Evolutionary conservation across 495 filamentous ascomycete genomes (phyloP).

Genomic region (Aspergillus biplanus): DNA sequence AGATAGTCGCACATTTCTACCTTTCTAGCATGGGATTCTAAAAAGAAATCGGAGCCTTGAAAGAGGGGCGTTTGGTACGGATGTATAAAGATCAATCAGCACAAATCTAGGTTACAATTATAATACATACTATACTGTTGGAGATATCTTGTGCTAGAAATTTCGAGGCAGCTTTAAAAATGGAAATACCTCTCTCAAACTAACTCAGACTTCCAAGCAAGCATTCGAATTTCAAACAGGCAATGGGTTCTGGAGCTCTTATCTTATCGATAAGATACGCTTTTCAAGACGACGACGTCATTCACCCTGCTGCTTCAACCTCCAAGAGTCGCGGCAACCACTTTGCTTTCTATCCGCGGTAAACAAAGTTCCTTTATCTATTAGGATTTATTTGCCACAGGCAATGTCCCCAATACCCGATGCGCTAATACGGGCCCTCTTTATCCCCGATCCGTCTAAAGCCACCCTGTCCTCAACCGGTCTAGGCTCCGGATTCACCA

Average conservation of each 20-base stretch:
- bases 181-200: neutral
- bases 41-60: constrained; percentile 1
- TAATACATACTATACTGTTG: neutral
- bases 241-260: neutral
- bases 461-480: constrained; percentile 59
- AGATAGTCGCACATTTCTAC: neutral
- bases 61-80: constrained; percentile 2
- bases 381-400: neutral
- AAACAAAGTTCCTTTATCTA: neutral
- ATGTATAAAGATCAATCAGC: constrained; percentile 15
- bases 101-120: neutral
- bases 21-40: constrained; percentile 1
- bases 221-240: neutral
- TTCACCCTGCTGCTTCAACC: constrained; percentile 19
- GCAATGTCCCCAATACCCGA: constrained; percentile 49
- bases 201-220: neutral
- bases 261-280: constrained; percentile 30
- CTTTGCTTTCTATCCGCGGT: neutral
- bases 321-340: neutral
- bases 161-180: neutral
- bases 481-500: constrained; percentile 76
- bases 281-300: constrained; percentile 24
- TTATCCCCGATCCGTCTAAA: constrained; percentile 57
- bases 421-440: constrained; percentile 67
- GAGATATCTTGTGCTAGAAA: neutral